phyloP scores from a whole-genome alignment of 805 yeast species.

The Candida easanensis region DNA sequence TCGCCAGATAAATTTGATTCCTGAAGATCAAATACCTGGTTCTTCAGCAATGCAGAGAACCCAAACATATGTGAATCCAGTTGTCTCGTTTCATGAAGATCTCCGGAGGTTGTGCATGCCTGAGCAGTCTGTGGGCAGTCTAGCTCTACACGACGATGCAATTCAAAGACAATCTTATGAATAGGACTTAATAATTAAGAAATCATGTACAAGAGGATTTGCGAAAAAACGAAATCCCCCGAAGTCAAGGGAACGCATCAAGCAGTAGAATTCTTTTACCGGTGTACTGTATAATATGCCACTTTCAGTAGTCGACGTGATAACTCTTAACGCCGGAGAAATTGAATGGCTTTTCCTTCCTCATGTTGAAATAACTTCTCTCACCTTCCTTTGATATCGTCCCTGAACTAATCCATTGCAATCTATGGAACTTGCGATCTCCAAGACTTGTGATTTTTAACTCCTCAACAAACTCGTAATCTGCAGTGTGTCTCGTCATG shows the following conservation, averaged over 20 bases:
- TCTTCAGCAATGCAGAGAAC: background rate
- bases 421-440: slow-evolving; percentile 59
- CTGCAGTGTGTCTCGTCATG: slow-evolving; percentile 55
- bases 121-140: background rate
- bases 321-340: slow-evolving; percentile 60
- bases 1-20: background rate
- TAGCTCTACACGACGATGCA: too few relatives aligned
- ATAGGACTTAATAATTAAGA: background rate
- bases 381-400: slow-evolving; percentile 56
- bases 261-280: too few relatives aligned
- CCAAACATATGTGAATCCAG: slow-evolving; percentile 1
- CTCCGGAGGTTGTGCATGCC: slow-evolving; percentile 2
- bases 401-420: slow-evolving; percentile 68
- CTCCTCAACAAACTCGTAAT: slow-evolving; percentile 61
- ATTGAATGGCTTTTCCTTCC: slow-evolving; percentile 75
- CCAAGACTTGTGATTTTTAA: slow-evolving; percentile 60
- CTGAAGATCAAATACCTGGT: background rate
- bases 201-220: background rate
- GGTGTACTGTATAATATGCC: background rate
- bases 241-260: too few relatives aligned
- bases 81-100: background rate
- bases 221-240: background rate
- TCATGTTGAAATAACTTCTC: slow-evolving; percentile 52
- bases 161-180: background rate
- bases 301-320: background rate